Percentiles rank a stretch among this genome's conserved stretches.
Conservation (phyloP, 164 flowering plant genomes). For the Vitis labrusca region DNA sequence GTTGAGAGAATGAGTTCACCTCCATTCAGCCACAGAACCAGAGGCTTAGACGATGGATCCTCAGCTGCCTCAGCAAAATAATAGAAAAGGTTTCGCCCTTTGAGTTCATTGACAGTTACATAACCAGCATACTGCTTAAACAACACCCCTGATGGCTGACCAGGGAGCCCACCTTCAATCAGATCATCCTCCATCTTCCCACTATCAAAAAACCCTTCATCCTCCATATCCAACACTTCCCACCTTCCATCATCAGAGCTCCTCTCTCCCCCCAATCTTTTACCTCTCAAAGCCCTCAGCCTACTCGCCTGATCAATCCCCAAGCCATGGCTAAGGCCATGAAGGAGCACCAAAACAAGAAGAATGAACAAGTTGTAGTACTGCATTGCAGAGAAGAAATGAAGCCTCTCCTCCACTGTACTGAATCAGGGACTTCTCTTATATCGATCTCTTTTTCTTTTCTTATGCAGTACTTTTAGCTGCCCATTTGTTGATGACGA, state of each 20-base stretch:
- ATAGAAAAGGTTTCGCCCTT: constrained; percentile 27
- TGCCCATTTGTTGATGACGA: too few relatives aligned
- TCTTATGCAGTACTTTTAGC: too few relatives aligned
- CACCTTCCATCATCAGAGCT: not conserved
- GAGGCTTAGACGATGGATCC: constrained; percentile 28
- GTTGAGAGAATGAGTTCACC: constrained; percentile 7
- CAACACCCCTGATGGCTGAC: constrained; percentile 18
- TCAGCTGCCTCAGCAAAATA: constrained; percentile 30
- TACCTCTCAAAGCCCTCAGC: constrained; percentile 7
- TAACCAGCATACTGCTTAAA: constrained; percentile 34
- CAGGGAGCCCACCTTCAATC: constrained; percentile 21
- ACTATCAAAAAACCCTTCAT: not conserved
- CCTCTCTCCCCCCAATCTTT: not conserved
- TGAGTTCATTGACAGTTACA: constrained; percentile 17
- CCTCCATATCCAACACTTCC: not conserved
- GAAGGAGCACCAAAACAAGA: not conserved
- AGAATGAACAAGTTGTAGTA: not conserved
- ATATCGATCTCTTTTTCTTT: too few relatives aligned
- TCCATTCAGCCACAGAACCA: constrained; percentile 36
- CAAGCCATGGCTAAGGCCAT: constrained; percentile 6
- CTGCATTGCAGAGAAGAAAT: not conserved
- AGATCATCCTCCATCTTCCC: constrained; percentile 21
- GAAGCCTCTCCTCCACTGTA: not conserved
- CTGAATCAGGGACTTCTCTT: too few relatives aligned
- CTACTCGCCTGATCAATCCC: constrained; percentile 12